A percentile compares a stretch with the other conserved stretches of the same genome.
These are phyloP conservation scores for Lactarius quietus DNA, from an alignment of 768 basidiomycete genomes.

Conservation along the genomic window DNA sequence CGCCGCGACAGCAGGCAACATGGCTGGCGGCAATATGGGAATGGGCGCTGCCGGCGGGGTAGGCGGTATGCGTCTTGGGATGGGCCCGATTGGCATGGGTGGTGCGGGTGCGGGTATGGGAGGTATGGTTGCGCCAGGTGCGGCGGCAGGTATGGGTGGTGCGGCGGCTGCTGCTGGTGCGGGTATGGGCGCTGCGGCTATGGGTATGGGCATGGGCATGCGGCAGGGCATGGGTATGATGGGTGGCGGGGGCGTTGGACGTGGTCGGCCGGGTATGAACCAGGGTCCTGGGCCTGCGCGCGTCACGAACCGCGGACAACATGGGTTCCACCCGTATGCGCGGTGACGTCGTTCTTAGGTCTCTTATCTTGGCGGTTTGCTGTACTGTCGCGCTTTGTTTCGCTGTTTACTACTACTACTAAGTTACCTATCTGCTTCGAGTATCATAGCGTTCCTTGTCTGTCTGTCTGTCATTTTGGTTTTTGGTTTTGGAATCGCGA, in stretches of 20 bases:
- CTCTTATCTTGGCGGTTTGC: background rate
- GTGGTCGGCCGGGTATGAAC: conserved; percentile 57
- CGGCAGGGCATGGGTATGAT: conserved; percentile 29
- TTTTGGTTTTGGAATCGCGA: background rate
- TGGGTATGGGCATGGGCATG: conserved; percentile 37
- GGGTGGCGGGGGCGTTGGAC: conserved; percentile 50
- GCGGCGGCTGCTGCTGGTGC: conserved; percentile 26
- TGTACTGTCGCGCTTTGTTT: background rate
- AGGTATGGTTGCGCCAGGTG: conserved; percentile 33
- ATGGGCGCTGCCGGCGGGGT: conserved; percentile 32
- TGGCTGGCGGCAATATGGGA: conserved; percentile 43
- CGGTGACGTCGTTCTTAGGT: conserved; percentile 39
- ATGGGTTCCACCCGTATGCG: conserved; percentile 82
- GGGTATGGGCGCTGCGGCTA: conserved; percentile 31
- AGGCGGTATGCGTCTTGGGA: conserved; percentile 33
- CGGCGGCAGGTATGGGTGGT: conserved; percentile 23
- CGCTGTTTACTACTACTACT: background rate
- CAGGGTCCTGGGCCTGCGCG: conserved; percentile 47
- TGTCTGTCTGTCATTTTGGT: background rate
- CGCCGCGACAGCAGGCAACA: conserved; percentile 22
- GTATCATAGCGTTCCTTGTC: background rate
- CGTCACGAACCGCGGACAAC: conserved; percentile 65
- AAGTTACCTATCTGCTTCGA: background rate
- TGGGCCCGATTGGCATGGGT: conserved; percentile 28
- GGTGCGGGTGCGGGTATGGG: conserved; percentile 16